Evolutionary conservation across 176 grass and related monocot species (phyloP).

Genomic region (Leersia perrieri): DNA sequence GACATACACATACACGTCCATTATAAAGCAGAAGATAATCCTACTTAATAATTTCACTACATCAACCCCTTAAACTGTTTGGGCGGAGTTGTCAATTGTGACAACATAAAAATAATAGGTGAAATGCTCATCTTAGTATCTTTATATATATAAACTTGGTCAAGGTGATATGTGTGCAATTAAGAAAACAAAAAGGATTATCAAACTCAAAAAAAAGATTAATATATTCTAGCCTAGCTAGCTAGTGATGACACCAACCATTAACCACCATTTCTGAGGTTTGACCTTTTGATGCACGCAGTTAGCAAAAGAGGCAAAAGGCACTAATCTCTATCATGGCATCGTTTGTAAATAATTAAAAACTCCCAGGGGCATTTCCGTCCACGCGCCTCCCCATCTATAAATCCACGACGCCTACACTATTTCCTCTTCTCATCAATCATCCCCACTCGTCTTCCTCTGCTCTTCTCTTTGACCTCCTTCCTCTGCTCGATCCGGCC

Average conservation of each 20-base stretch:
- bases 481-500: neutral
- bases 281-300: neutral
- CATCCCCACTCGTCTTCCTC: neutral
- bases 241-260: neutral
- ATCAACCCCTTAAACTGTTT: neutral
- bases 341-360: neutral
- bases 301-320: neutral
- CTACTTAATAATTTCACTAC: too few species aligned
- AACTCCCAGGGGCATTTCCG: neutral
- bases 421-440: neutral
- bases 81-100: neutral
- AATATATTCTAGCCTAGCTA: neutral
- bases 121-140: neutral
- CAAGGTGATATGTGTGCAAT: neutral
- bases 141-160: neutral
- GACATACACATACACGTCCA: neutral
- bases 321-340: neutral
- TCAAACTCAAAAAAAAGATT: neutral
- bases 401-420: slow-evolving; percentile 13
- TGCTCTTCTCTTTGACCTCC: neutral
- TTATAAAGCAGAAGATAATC: neutral
- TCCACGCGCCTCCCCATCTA: neutral
- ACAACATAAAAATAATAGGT: neutral
- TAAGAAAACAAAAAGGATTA: neutral
- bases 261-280: neutral